Percentiles rank a stretch among this genome's conserved stretches.
These are phyloP conservation scores for Xerocomus minutiporus DNA, from an alignment of 1,284 basidiomycete species.

Conservation along the genomic window DNA sequence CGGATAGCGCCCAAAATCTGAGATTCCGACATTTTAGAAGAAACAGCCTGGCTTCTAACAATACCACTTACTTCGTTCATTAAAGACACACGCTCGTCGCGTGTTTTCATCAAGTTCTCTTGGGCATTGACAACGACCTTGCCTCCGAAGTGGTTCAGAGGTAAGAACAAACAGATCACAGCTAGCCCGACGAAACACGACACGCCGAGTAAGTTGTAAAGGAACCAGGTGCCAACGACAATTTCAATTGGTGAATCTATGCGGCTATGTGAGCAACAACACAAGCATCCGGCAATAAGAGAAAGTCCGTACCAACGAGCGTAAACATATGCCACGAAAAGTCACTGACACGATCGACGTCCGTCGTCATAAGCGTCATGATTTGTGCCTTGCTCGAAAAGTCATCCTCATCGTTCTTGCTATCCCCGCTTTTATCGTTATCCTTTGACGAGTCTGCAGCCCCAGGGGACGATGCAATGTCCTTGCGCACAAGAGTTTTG, in stretches of 20 bases:
- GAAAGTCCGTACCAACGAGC: conserved; percentile 45
- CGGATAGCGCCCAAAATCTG: conserved; percentile 81
- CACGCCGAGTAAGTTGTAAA: conserved; percentile 77
- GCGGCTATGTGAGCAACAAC: conserved; percentile 12
- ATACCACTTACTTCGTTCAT: conserved; percentile 76
- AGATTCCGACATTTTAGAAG: conserved; percentile 1
- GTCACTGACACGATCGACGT: conserved; percentile 85
- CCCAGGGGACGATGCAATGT: conserved; percentile 63
- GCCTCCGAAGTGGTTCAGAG: conserved; percentile 83
- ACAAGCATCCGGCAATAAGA: conserved; percentile 1
- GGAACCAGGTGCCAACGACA: conserved; percentile 71
- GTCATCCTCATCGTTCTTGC: conserved; percentile 58
- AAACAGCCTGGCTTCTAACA: not conserved
- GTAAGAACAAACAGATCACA: conserved; percentile 79
- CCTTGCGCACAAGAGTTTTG: conserved; percentile 87
- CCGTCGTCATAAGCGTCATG: conserved; percentile 63
- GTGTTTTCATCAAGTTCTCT: conserved; percentile 87
- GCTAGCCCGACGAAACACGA: conserved; percentile 80
- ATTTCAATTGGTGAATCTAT: conserved; percentile 86
- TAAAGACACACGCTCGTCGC: conserved; percentile 83
- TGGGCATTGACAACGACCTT: conserved; percentile 81
- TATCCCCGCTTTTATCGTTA: conserved; percentile 31
- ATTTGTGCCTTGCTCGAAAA: conserved; percentile 89
- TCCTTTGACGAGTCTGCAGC: conserved; percentile 22
- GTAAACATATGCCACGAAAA: conserved; percentile 78